Percentiles rank a stretch among this genome's conserved stretches.
These are phyloP conservation scores for Fusarium foetens DNA, from an alignment of 2,329 filamentous ascomycete genomes.

Conservation along the genomic window DNA sequence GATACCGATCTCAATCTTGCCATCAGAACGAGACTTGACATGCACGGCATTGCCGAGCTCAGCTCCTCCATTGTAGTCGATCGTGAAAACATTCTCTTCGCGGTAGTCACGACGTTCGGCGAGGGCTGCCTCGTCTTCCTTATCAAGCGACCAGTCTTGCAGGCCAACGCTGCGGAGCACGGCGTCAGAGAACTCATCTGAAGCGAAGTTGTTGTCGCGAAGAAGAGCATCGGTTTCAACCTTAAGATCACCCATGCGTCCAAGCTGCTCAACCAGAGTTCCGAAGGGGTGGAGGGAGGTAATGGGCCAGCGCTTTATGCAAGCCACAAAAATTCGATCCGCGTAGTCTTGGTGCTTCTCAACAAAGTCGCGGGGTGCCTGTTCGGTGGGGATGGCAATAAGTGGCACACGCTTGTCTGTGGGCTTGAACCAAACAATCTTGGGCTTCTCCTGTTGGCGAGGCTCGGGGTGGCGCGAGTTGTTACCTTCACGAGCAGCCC, in stretches of 20 bases:
- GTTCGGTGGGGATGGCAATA: conserved; percentile 97
- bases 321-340: conserved; percentile 97
- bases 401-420: conserved; percentile 98
- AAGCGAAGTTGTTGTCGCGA: conserved; percentile 98
- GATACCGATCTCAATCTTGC: conserved; percentile 91
- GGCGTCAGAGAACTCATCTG: conserved; percentile 97
- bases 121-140: conserved; percentile 81
- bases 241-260: conserved; percentile 96
- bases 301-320: conserved; percentile 99
- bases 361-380: conserved; percentile 96
- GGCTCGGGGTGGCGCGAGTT: conserved; percentile 77
- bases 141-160: conserved; percentile 88
- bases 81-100: conserved; percentile 86
- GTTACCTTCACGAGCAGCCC: conserved; percentile 86
- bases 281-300: conserved; percentile 99
- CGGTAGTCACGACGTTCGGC: conserved; percentile 89
- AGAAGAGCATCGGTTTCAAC: conserved; percentile 97
- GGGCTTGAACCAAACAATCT: conserved; percentile 99
- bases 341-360: conserved; percentile 98
- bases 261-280: conserved; percentile 95
- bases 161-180: conserved; percentile 92
- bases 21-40: conserved; percentile 83
- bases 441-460: conserved; percentile 90
- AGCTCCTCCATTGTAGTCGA: conserved; percentile 87
- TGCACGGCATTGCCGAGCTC: conserved; percentile 95